Percentiles rank a stretch among this genome's conserved stretches.
Conservation (phyloP, 1,139 yeast species). For the Blastobotrys indianensis region DNA sequence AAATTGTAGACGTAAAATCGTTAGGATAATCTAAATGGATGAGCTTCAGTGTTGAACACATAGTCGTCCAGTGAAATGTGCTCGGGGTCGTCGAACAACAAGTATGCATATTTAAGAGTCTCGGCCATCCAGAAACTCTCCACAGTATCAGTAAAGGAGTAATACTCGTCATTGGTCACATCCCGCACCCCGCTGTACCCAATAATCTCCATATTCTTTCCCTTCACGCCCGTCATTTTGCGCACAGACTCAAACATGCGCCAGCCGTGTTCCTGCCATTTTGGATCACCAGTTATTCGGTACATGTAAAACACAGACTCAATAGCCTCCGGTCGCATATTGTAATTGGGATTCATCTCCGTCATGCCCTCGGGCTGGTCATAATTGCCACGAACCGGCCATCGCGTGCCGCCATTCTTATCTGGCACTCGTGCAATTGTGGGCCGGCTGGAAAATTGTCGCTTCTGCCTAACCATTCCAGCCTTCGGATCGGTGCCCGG, state of each 20-base stretch:
- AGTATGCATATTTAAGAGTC: constrained; percentile 79
- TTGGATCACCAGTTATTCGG: constrained; percentile 64
- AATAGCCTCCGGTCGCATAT: constrained; percentile 69
- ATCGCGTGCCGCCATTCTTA: constrained; percentile 19
- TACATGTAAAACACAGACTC: constrained; percentile 71
- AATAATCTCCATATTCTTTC: constrained; percentile 38
- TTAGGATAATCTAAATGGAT: constrained; percentile 47
- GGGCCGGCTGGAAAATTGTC: no score
- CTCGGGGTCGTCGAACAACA: constrained; percentile 63
- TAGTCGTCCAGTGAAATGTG: constrained; percentile 60
- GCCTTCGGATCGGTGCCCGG: no score
- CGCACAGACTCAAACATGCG: constrained; percentile 52
- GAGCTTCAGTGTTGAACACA: constrained; percentile 77
- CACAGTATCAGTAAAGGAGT: constrained; percentile 39
- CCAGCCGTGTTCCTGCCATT: constrained; percentile 69
- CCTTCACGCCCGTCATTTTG: constrained; percentile 21
- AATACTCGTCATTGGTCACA: constrained; percentile 36
- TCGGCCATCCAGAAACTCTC: constrained; percentile 92
- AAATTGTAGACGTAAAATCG: not conserved
- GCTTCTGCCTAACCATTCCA: no score
- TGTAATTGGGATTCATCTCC: constrained; percentile 45
- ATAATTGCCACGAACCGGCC: constrained; percentile 28
- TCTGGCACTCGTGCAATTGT: constrained; percentile 23
- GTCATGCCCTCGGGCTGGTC: constrained; percentile 35
- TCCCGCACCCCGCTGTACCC: constrained; percentile 47